Evolutionary conservation across 2,329 filamentous ascomycete genomes (phyloP).

Genomic region (Aspergillus hiratsukae): DNA sequence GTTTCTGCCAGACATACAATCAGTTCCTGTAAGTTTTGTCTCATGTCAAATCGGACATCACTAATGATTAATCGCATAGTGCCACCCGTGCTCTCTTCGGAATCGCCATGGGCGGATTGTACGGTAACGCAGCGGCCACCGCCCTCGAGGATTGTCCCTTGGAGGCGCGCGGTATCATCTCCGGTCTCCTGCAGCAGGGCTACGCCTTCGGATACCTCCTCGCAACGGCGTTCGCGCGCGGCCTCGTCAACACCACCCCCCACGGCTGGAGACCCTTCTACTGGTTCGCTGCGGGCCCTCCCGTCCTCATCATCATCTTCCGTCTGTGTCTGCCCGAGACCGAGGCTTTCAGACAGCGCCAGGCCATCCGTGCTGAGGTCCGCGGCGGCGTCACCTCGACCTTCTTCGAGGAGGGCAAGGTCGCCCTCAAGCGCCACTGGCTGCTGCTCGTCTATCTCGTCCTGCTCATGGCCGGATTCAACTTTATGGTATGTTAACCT

Average conservation of each 20-base stretch:
- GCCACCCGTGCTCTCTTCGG: conserved; percentile 58
- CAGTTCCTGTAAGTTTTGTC: conserved; percentile 44
- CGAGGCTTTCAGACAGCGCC: conserved; percentile 62
- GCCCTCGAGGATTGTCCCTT: conserved; percentile 59
- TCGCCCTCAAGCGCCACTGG: conserved; percentile 77
- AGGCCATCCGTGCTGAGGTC: conserved; percentile 57
- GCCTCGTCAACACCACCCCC: conserved; percentile 60
- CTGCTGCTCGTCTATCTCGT: conserved; percentile 74
- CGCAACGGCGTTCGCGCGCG: conserved; percentile 51
- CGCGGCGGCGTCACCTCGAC: conserved; percentile 57
- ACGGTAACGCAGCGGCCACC: conserved; percentile 59
- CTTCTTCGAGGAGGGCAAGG: conserved; percentile 71
- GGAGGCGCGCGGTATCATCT: conserved; percentile 56
- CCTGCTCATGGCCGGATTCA: conserved; percentile 84
- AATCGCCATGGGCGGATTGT: conserved; percentile 61
- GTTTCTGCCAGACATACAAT: conserved; percentile 55
- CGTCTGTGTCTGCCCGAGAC: conserved; percentile 77
- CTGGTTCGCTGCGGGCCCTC: conserved; percentile 83
- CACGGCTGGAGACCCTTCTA: conserved; percentile 81
- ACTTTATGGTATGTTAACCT: conserved; percentile 62
- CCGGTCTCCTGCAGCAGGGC: conserved; percentile 60
- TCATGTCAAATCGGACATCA: neutral
- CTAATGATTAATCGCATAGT: neutral
- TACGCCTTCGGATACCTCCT: conserved; percentile 63
- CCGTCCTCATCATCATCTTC: conserved; percentile 74